phyloP scores from a whole-genome alignment of 371 early-diverging fungal species.

The Fennellomyces sp. region DNA sequence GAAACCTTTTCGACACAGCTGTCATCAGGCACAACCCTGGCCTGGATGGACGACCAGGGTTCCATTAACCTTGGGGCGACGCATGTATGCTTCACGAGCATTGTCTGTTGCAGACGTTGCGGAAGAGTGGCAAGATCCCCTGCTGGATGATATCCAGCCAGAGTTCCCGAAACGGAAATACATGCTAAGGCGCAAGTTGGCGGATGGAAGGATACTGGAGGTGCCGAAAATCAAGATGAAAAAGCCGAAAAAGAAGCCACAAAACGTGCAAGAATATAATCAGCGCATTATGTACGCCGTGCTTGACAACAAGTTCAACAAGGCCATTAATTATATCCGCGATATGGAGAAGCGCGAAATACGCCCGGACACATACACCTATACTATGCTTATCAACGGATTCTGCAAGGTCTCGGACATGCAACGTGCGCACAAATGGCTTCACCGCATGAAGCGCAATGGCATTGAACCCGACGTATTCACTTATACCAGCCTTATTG shows the following conservation, averaged over 20 bases:
- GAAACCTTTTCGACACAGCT: not conserved
- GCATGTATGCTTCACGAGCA: not conserved
- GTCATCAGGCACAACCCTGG: conserved; percentile 2
- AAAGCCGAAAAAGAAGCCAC: conserved; percentile 15
- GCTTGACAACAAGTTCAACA: conserved; percentile 27
- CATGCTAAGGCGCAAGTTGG: not conserved
- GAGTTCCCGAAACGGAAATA: not conserved
- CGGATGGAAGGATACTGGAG: not conserved
- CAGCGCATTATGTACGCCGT: conserved; percentile 17
- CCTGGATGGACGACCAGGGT: not conserved
- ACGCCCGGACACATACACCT: conserved; percentile 12
- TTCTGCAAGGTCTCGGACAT: conserved; percentile 34
- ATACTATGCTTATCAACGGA: conserved; percentile 28
- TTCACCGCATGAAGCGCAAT: conserved; percentile 36
- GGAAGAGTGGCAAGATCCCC: conserved; percentile 1
- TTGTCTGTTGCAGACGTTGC: not conserved
- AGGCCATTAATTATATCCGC: conserved; percentile 30
- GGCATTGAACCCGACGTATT: conserved; percentile 30
- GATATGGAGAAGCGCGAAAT: conserved; percentile 15
- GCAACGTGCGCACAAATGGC: conserved; percentile 36
- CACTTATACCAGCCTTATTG: conserved; percentile 49
- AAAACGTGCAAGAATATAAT: conserved; percentile 26
- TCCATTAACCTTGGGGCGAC: not conserved
- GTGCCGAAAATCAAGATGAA: not conserved
- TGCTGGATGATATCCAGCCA: not conserved